Base-by-base conservation (phyloP, 495 filamentous ascomycete species). In the Podospora pseudopauciseta region DNA sequence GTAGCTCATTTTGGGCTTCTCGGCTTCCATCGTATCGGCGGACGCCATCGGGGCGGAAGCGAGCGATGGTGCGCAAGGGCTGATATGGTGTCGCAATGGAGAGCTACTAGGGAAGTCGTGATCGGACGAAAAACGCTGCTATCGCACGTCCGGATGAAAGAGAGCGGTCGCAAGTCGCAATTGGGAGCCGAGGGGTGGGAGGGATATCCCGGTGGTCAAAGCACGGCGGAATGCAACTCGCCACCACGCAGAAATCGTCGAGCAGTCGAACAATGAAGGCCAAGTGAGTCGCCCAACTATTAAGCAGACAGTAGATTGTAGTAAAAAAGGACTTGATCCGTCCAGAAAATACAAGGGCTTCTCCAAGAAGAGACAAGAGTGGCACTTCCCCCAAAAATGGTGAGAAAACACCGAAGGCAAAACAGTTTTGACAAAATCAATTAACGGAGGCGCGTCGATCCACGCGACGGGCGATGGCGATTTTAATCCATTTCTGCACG, bases 1-100 rank as follows among this genome's bases (percentile, higher is more conserved):
- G 69, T 79, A 73, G 63, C 70, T 79, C 77, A 81, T 80, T 66
- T 80, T 79, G 44, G 73, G 26, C 44, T 69, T 68, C 26, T 72
- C 67, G 23, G 34, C 64, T 26, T 15, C 70, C 64, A 28, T 70
- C 54, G 57, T 67, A n/a, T 65, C 60, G 13, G 57, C 44, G 0
- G 72, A 69, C 0, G 82, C 16, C 23, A 18, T 61, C 80, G 30
- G 30, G 30, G 30, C 20, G 80, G 82, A 0, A 83, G 84, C 4
- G 80, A 82, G 0, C 81, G 79, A 4, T 75, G 73, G 58, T 4
- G 30, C 4, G 4, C 76, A 84, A 13, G 60, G 32, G 16, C 5
- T 5, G 18, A 11, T 15, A 16, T 5, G 79, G 83, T 0, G 79
- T 74, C 4, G 78, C 65, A 13, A 73, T 72, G 4, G 82, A 82